A percentile compares a stretch with the other conserved stretches of the same genome.
Evolutionary conservation across 257 asterid genomes (phyloP).

Genomic region (Jacaranda copaia): DNA sequence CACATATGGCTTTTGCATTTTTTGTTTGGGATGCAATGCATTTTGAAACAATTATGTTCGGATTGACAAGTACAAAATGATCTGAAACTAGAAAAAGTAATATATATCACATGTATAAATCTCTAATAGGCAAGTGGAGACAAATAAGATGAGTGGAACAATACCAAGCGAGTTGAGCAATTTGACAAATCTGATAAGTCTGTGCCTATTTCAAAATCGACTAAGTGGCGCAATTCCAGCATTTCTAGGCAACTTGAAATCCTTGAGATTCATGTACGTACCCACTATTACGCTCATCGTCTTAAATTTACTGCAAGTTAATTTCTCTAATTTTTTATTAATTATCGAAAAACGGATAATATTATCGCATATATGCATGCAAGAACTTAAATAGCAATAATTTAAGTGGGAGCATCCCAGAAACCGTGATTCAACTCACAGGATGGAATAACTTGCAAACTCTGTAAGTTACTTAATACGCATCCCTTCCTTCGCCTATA

Average conservation of each 20-base stretch:
- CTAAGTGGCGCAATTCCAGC: conserved; percentile 51
- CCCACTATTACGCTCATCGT: too few relatives aligned
- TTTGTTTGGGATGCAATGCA: too few relatives aligned
- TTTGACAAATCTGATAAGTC: conserved; percentile 37
- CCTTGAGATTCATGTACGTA: conserved; percentile 44
- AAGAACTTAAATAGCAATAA: conserved; percentile 50
- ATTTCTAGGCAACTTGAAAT: conserved; percentile 47
- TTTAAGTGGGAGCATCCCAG: conserved; percentile 46
- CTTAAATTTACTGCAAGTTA: too few relatives aligned
- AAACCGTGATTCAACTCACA: conserved; percentile 39
- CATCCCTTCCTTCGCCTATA: too few relatives aligned
- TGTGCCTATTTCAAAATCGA: conserved; percentile 40
- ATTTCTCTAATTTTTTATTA: too few relatives aligned
- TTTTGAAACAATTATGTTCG: too few relatives aligned
- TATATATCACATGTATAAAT: not conserved
- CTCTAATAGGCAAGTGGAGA: conserved; percentile 29
- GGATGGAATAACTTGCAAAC: conserved; percentile 36
- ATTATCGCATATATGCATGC: not conserved
- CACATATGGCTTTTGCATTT: too few relatives aligned
- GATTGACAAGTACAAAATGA: too few relatives aligned
- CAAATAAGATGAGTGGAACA: conserved; percentile 41
- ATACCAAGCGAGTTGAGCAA: conserved; percentile 55
- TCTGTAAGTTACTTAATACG: conserved; percentile 40
- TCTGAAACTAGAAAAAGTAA: too few relatives aligned
- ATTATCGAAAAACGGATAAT: not conserved